Percentiles rank a stretch among this genome's conserved stretches.
These are phyloP conservation scores for Lodderomyces parapsilosis DNA, from an alignment of 1,139 yeast species.

Conservation along the genomic window DNA sequence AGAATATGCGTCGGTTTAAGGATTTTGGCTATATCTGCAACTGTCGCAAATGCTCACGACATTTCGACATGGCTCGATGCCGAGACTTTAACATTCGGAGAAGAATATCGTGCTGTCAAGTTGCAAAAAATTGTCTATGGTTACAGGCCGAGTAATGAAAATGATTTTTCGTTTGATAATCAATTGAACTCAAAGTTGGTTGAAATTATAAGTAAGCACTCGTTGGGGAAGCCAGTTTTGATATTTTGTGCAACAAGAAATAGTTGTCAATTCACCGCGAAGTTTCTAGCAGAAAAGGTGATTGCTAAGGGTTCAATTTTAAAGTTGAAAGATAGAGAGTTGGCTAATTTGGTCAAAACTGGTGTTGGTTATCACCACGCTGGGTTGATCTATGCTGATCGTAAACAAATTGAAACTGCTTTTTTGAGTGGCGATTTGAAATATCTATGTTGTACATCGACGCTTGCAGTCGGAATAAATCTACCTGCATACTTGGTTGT, in stretches of 20 bases:
- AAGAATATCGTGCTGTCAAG: constrained; percentile 45
- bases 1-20: constrained; percentile 36
- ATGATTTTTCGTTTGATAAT: constrained; percentile 46
- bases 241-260: constrained; percentile 56
- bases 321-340: constrained; percentile 26
- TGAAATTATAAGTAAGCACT: constrained; percentile 34
- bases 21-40: constrained; percentile 53
- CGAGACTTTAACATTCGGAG: constrained; percentile 39
- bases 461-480: constrained; percentile 62
- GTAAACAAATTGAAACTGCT: constrained; percentile 41
- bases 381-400: constrained; percentile 47
- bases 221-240: constrained; percentile 41
- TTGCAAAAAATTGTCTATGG: constrained; percentile 44
- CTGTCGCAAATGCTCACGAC: constrained; percentile 52
- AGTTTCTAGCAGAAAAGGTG: constrained; percentile 21
- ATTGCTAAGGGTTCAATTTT: constrained; percentile 7
- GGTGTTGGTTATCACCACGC: constrained; percentile 63
- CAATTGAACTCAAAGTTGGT: constrained; percentile 36
- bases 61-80: constrained; percentile 47
- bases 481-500: constrained; percentile 61
- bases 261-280: constrained; percentile 48
- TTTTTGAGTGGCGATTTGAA: constrained; percentile 43
- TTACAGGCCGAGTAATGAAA: constrained; percentile 30
- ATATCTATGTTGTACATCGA: constrained; percentile 56
- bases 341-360: constrained; percentile 19